Base-by-base conservation (phyloP, 495 filamentous ascomycete species). In the Penicillium mononematosum region DNA sequence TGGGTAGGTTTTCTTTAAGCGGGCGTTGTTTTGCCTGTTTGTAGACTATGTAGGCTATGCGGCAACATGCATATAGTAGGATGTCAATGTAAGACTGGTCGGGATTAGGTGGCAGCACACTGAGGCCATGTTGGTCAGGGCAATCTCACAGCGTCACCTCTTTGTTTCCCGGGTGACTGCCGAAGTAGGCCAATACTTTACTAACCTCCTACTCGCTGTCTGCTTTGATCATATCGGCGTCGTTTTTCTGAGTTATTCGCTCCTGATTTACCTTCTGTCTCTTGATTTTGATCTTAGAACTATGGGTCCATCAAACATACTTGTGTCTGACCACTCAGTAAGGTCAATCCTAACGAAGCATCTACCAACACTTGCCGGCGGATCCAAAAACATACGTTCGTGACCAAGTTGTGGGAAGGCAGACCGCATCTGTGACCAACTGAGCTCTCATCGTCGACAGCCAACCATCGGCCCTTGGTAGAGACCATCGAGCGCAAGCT, bases 201-300 rank as follows among this genome's bases (percentile, higher is more conserved):
- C 14, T 11, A 44, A 39, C 7, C n/a, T 39, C 16, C 2, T 39
- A 39, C 36, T 39, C 3, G 5, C n/a, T 9, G 16, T 27, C 14
- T 46, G 0, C 5, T 16, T 25, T n/a, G 0, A 17, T 6, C 2
- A 27, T 7, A 17, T 24, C 43, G 70, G 69, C 51, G 80, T 70
- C 5, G 64, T 68, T 2, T 81, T 78, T 51, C 58, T 84, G 2
- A 16, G 6, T 8, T 17, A 16, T 75, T 12, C 3, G 0, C 43
- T 85, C 0, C 46, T 78, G 9, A 1, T 80, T 4, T 31, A 77
- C 0, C 64, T 85, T 29, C 24, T 46, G 6, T n/a, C 16, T 46
- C 24, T 17, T n/a, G 6, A 12, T 22, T 14, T n/a, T 20, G 14
- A 46, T 46, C 2, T 27, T 9, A 24, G 14, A 29, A 10, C 11